A percentile compares a stretch with the other conserved stretches of the same genome.
Evolutionary conservation across 495 filamentous ascomycete species (phyloP).

Genomic region (Alectoria sarmentosa): DNA sequence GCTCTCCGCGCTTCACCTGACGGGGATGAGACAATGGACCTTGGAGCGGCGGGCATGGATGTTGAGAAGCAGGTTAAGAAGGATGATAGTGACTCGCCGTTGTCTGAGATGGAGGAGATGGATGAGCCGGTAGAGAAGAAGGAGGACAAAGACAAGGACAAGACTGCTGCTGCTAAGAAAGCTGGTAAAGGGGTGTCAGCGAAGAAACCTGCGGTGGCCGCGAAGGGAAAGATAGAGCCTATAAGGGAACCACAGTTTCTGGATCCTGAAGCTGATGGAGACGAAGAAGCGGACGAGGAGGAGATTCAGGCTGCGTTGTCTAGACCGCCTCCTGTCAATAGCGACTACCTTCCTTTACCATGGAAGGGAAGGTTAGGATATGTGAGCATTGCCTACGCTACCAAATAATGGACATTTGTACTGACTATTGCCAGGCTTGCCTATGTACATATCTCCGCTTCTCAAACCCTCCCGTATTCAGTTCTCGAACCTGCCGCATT

Average conservation of each 20-base stretch:
- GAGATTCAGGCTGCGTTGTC: slow-evolving; percentile 36
- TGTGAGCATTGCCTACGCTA: slow-evolving; percentile 44
- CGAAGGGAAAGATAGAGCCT: not conserved
- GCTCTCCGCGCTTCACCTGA: slow-evolving; percentile 40
- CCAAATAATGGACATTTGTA: slow-evolving; percentile 9
- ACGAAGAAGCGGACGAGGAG: slow-evolving; percentile 44
- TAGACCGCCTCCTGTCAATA: slow-evolving; percentile 75
- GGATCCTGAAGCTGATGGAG: slow-evolving; percentile 31
- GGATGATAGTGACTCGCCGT: slow-evolving; percentile 31
- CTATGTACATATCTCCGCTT: slow-evolving; percentile 88
- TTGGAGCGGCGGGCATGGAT: slow-evolving; percentile 26
- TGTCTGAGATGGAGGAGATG: slow-evolving; percentile 26
- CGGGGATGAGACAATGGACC: slow-evolving; percentile 30
- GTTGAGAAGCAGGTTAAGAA: slow-evolving; percentile 29
- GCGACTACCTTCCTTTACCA: slow-evolving; percentile 76
- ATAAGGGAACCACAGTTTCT: slow-evolving; percentile 31
- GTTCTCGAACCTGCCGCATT: slow-evolving; percentile 87
- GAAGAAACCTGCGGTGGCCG: not conserved
- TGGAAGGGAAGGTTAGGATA: slow-evolving; percentile 93
- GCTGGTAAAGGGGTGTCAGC: not conserved
- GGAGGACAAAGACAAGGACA: slow-evolving; percentile 7
- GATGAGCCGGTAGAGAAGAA: slow-evolving; percentile 19
- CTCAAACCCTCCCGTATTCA: slow-evolving; percentile 81
- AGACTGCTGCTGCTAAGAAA: slow-evolving; percentile 11
- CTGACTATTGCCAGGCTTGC: slow-evolving; percentile 54